Conservation (phyloP, 192 early-diverging fungal genomes). For the Phycomyces blakesleeanus region DNA sequence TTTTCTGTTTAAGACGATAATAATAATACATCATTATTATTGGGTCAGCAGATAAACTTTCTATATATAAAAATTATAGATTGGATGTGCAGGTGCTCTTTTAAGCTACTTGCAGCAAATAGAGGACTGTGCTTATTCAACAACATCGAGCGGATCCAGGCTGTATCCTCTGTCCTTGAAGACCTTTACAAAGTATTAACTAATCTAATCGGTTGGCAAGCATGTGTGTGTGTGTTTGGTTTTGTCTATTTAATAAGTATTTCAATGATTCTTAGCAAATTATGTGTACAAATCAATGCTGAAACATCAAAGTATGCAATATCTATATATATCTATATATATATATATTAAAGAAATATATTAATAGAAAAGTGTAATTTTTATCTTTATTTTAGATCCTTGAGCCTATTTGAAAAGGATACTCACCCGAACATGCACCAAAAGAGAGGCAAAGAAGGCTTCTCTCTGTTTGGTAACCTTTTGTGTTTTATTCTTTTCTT, state of each 20-base stretch:
- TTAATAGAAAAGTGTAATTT: background rate
- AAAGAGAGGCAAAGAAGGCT: conserved; percentile 58
- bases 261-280: conserved; percentile 25
- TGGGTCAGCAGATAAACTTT: background rate
- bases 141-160: too few species aligned
- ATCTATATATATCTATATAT: background rate
- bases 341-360: background rate
- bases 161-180: background rate
- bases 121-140: background rate
- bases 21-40: background rate
- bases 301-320: conserved; percentile 52
- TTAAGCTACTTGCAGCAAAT: conserved; percentile 36
- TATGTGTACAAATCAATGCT: conserved; percentile 53
- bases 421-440: conserved; percentile 82
- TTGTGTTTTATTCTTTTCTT: background rate
- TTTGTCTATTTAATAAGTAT: background rate
- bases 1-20: background rate
- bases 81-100: conserved; percentile 44
- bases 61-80: conserved; percentile 16
- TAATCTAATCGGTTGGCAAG: conserved; percentile 36
- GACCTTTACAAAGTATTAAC: conserved; percentile 6
- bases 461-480: conserved; percentile 77
- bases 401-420: conserved; percentile 73
- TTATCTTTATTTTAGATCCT: conserved; percentile 48
- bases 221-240: conserved; percentile 6